Base-by-base conservation (phyloP, 768 basidiomycete species). In the Zangia roseola region DNA sequence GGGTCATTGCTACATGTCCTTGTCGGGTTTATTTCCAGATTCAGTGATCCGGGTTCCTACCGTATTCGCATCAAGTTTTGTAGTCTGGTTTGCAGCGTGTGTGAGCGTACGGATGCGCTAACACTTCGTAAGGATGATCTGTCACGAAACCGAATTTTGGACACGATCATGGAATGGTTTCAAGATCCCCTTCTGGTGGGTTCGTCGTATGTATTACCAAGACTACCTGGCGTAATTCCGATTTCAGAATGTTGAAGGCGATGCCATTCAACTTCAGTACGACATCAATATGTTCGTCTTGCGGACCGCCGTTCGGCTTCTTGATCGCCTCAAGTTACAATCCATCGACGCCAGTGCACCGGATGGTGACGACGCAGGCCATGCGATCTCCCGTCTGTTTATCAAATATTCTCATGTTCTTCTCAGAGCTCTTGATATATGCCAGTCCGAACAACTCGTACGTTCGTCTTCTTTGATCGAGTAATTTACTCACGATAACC, bases 111-210 rank as follows among this genome's bases (percentile, higher is more conserved):
- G 4, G 85, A 86, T 47, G 72, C 75, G 7, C 63, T 91, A 19
- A 76, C 77, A 20, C 63, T 87, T 54, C 83, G 83, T 14, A 88
- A 84, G 63, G 87, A 89, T 57, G 81, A 74, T 52, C 67, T 70
- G 45, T 74, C 81, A 13, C 81, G 90, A 12, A 86, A 90, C 62
- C 74, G 76, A 31, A 79, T 92, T 33, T 73, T 92, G 21, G 89
- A 94, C 50, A 76, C 80, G 26, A 71, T 94, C n/a, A 73, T 86
- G 62, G 83, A 86, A 37, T 95, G 92, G 92, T 81, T 89, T 35
- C 75, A 78, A 52, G 76, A 80, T 43, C 71, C 77, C 8, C 49
- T 71, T 14, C 55, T 61, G 49, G 88, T 88, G 44, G 46, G 82
- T 67, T 43, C n/a, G 20, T 30, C 25, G 1, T 13, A 17, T 37